Evolutionary conservation across 2,329 filamentous ascomycete species (phyloP).

Genomic region (Basipetospora chlamydospora): DNA sequence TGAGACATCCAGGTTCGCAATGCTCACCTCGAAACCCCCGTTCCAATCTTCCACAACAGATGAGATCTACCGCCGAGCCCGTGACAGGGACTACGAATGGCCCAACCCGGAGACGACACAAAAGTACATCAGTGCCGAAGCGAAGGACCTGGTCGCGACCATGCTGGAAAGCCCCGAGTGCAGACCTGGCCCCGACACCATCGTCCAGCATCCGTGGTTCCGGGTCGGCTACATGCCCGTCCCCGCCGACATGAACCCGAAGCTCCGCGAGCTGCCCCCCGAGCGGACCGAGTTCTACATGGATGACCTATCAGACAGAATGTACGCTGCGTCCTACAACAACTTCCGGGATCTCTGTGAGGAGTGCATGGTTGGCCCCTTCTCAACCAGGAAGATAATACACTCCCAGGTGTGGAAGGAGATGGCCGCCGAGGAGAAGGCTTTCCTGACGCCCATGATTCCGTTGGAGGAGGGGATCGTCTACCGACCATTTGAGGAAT

Average conservation of each 20-base stretch:
- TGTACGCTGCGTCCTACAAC: conserved; percentile 29
- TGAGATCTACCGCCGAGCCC: conserved; percentile 63
- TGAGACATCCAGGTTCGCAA: conserved; percentile 79
- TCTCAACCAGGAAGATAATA: conserved; percentile 28
- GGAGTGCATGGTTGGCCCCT: conserved; percentile 44
- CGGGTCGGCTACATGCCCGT: conserved; percentile 58
- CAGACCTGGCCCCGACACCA: conserved; percentile 60
- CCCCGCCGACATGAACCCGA: conserved; percentile 41
- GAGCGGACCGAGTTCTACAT: conserved; percentile 43
- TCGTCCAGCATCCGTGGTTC: conserved; percentile 72
- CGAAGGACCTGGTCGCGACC: conserved; percentile 63
- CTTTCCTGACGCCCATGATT: conserved; percentile 47
- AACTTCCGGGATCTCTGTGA: conserved; percentile 44
- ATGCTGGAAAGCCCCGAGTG: conserved; percentile 63
- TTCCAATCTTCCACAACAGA: conserved; percentile 87
- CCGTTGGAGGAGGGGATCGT: conserved; percentile 47
- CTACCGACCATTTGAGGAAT: conserved; percentile 49
- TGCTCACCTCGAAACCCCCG: conserved; percentile 89
- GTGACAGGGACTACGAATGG: conserved; percentile 67
- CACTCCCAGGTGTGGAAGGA: conserved; percentile 49
- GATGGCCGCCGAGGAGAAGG: conserved; percentile 53
- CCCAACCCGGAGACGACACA: conserved; percentile 49
- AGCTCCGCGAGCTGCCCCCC: conserved; percentile 40
- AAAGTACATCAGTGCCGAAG: conserved; percentile 58
- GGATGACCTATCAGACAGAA: conserved; percentile 27